Evolutionary conservation across 495 filamentous ascomycete species (phyloP).

Genomic region (Tuber magnatum): DNA sequence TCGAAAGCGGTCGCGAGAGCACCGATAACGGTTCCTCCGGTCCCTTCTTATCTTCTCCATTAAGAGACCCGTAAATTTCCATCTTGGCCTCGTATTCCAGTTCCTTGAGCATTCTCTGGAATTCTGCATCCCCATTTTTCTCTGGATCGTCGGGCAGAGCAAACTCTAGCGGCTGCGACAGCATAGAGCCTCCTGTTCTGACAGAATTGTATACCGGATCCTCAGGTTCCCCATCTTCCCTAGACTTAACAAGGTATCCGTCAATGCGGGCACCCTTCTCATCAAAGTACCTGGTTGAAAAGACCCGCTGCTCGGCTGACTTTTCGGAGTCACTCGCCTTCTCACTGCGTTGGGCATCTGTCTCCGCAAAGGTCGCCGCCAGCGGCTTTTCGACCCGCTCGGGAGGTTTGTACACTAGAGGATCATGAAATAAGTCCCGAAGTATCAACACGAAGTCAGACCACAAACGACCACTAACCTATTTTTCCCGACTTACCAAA

Average conservation of each 20-base stretch:
- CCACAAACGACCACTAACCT: conserved; percentile 8
- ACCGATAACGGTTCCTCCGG: not conserved
- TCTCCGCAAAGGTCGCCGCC: conserved; percentile 34
- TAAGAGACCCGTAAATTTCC: not conserved
- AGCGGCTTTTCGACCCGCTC: conserved; percentile 34
- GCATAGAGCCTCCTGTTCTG: conserved; percentile 34
- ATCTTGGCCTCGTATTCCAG: not conserved
- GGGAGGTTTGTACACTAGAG: conserved; percentile 34
- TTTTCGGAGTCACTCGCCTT: conserved; percentile 7
- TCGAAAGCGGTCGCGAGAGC: not conserved
- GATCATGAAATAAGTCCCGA: conserved; percentile 2
- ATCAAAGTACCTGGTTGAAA: conserved; percentile 37
- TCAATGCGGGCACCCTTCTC: conserved; percentile 30
- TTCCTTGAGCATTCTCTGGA: conserved; percentile 3
- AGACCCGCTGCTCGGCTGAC: conserved; percentile 10
- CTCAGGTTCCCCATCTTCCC: conserved; percentile 22
- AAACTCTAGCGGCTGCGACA: conserved; percentile 27
- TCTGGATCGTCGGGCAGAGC: conserved; percentile 20
- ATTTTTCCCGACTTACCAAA: not conserved
- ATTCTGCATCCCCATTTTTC: conserved; percentile 24
- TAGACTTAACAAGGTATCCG: conserved; percentile 14
- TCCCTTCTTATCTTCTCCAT: not conserved
- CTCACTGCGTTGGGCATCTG: conserved; percentile 20
- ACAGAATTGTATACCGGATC: conserved; percentile 34
- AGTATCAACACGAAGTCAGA: not conserved